Conservation (phyloP, 768 basidiomycete genomes). For the Asterophora parasitica region DNA sequence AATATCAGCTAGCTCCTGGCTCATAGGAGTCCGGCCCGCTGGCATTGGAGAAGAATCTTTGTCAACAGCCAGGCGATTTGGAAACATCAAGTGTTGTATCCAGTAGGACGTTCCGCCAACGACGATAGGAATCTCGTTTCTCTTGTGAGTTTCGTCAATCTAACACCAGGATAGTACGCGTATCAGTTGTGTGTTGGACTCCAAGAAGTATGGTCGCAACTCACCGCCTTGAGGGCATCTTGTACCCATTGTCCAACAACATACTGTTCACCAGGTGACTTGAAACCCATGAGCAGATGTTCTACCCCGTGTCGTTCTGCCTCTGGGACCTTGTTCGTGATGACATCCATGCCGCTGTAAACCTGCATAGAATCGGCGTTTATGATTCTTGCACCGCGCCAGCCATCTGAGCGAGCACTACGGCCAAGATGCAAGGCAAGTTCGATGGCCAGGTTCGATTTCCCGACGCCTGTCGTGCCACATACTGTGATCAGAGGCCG, state of each 20-base stretch:
- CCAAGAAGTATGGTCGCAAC: constrained; percentile 22
- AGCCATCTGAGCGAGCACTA: constrained; percentile 30
- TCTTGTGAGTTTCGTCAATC: constrained; percentile 70
- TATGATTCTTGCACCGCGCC: constrained; percentile 70
- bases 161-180: constrained; percentile 25
- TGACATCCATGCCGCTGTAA: constrained; percentile 84
- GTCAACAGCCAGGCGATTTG: constrained; percentile 54
- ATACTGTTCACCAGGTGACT: constrained; percentile 83
- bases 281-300: constrained; percentile 88
- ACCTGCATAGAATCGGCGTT: constrained; percentile 99
- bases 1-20: constrained; percentile 32
- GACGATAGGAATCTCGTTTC: constrained; percentile 72
- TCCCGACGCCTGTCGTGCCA: constrained; percentile 95
- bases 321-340: constrained; percentile 88
- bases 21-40: neutral
- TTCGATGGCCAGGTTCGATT: constrained; percentile 87
- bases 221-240: constrained; percentile 73
- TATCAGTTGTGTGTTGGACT: constrained; percentile 4
- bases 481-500: constrained; percentile 79
- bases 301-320: constrained; percentile 76
- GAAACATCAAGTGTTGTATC: constrained; percentile 94
- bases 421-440: constrained; percentile 62
- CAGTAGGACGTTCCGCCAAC: constrained; percentile 98
- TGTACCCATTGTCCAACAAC: constrained; percentile 83
- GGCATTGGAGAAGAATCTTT: constrained; percentile 20